Conservation (phyloP, 441 rosid genomes). For the Pelargonium myrrhifolium region DNA sequence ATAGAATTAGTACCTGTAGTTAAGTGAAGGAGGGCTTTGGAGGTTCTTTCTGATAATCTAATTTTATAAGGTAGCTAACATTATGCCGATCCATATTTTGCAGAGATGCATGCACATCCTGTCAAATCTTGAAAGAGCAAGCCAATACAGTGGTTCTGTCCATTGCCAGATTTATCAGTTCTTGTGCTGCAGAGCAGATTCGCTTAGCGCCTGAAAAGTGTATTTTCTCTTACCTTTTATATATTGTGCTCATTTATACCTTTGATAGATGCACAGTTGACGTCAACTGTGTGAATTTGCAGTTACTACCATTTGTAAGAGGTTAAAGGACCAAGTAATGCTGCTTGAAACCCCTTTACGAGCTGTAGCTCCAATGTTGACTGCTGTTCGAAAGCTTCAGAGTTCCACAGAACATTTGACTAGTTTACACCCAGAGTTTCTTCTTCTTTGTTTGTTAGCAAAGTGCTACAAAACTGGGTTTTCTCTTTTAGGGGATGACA, state of each 20-base stretch:
- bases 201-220: conserved; percentile 71
- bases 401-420: conserved; percentile 67
- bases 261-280: background rate
- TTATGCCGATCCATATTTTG: conserved; percentile 13
- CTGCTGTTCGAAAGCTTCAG: conserved; percentile 67
- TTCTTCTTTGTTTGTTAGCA: conserved; percentile 72
- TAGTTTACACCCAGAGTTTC: conserved; percentile 82
- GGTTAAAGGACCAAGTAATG: conserved; percentile 69
- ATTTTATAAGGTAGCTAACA: background rate
- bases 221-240: conserved; percentile 21
- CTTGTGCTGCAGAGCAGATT: conserved; percentile 64
- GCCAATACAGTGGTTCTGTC: conserved; percentile 33
- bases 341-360: conserved; percentile 55
- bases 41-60: too few species aligned
- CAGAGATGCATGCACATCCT: conserved; percentile 58
- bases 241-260: background rate
- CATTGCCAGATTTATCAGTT: conserved; percentile 53
- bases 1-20: too few species aligned
- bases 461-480: conserved; percentile 71
- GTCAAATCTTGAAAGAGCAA: conserved; percentile 49
- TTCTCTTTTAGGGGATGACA: conserved; percentile 71
- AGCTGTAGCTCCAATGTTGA: conserved; percentile 67
- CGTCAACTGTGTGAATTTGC: conserved; percentile 21
- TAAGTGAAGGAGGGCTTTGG: too few species aligned
- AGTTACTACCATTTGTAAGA: conserved; percentile 76